Conservation (phyloP, 768 basidiomycete species). For the Tylopilus felleus region DNA sequence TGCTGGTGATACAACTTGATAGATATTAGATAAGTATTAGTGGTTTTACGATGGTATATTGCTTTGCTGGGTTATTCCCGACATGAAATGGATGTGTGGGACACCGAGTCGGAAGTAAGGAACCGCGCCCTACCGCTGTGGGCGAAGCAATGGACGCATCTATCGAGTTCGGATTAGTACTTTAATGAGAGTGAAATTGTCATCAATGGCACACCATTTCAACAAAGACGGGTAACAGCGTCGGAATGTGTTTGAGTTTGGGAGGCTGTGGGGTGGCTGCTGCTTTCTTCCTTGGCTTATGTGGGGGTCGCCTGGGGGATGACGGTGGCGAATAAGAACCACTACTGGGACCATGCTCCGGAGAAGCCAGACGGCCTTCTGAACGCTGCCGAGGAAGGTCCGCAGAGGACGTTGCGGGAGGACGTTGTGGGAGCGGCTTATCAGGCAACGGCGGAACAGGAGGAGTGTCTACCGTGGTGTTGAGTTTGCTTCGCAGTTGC, state of each 20-base stretch:
- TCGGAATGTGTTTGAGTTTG: conserved; percentile 72
- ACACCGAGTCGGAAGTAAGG: not conserved
- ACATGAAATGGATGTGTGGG: not conserved
- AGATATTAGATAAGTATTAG: conserved; percentile 2
- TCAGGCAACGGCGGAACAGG: conserved; percentile 40
- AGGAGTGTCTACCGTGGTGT: conserved; percentile 36
- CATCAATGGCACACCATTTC: conserved; percentile 67
- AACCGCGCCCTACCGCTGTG: conserved; percentile 8
- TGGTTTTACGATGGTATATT: not conserved
- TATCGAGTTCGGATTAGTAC: conserved; percentile 16
- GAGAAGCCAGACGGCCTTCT: conserved; percentile 6
- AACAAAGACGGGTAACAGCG: conserved; percentile 81
- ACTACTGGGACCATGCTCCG: not conserved
- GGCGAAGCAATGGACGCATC: conserved; percentile 36
- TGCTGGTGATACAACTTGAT: not conserved
- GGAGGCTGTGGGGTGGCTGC: conserved; percentile 60
- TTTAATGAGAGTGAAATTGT: not conserved
- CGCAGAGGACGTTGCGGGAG: conserved; percentile 16
- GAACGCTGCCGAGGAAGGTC: conserved; percentile 17
- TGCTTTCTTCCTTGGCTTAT: conserved; percentile 43
- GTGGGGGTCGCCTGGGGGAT: conserved; percentile 11
- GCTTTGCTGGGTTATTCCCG: not conserved
- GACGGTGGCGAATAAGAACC: conserved; percentile 4
- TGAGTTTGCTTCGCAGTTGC: conserved; percentile 24
- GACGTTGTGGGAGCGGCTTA: conserved; percentile 44